phyloP scores from a whole-genome alignment of 169 alveolate species.

The Plasmodium berghei region DNA sequence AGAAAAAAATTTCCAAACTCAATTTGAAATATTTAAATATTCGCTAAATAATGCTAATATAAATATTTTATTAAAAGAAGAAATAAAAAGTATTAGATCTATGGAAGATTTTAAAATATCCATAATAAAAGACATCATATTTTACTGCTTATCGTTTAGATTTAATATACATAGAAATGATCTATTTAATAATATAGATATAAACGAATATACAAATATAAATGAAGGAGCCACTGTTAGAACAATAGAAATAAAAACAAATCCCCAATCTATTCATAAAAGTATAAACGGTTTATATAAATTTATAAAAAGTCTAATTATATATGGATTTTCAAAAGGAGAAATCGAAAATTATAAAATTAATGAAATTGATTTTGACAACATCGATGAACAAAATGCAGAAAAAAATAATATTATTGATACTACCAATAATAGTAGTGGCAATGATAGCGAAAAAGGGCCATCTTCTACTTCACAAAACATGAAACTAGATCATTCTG shows the following conservation, averaged over 20 bases:
- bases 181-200: slow-evolving; percentile 72
- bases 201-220: slow-evolving; percentile 79
- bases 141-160: slow-evolving; percentile 79
- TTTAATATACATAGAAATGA: slow-evolving; percentile 77
- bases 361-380: slow-evolving; percentile 47
- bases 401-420: background rate
- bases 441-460: background rate
- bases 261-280: slow-evolving; percentile 24
- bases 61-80: slow-evolving; percentile 74
- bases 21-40: slow-evolving; percentile 47
- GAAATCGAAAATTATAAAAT: slow-evolving; percentile 51
- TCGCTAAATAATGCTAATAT: slow-evolving; percentile 69
- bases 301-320: slow-evolving; percentile 42
- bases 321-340: slow-evolving; percentile 49
- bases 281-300: slow-evolving; percentile 32
- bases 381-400: slow-evolving; percentile 13
- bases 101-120: slow-evolving; percentile 75
- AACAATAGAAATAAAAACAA: slow-evolving; percentile 69
- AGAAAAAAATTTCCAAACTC: slow-evolving; percentile 37
- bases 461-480: slow-evolving; percentile 8
- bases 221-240: slow-evolving; percentile 77
- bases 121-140: slow-evolving; percentile 79
- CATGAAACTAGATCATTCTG: slow-evolving; percentile 50
- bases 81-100: slow-evolving; percentile 56
- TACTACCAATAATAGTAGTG: background rate